These are phyloP conservation scores for Mucor racemosus DNA, from an alignment of 371 early-diverging fungal species.

Conservation along the genomic window DNA sequence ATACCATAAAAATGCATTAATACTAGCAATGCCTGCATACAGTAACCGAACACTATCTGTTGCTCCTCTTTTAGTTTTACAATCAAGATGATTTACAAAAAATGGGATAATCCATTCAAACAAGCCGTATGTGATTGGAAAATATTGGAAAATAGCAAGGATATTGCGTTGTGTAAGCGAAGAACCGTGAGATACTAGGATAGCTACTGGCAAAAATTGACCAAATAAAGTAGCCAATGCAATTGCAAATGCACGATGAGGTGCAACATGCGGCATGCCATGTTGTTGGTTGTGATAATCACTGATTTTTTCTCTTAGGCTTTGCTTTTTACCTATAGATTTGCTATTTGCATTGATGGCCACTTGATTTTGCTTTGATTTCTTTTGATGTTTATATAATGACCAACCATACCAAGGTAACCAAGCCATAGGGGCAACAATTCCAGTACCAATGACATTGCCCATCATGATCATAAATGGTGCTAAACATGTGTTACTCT, in stretches of 20 bases:
- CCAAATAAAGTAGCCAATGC: conserved; percentile 13
- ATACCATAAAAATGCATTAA: conserved; percentile 12
- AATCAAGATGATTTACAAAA: not conserved
- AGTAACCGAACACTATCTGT: conserved; percentile 4
- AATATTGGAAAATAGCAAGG: conserved; percentile 15
- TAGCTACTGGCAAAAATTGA: conserved; percentile 17
- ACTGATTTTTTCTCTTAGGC: not conserved
- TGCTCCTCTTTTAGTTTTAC: not conserved
- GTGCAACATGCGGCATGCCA: not conserved
- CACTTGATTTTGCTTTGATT: not conserved
- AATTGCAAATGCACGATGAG: conserved; percentile 6
- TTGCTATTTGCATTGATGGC: not conserved
- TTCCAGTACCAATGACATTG: conserved; percentile 24
- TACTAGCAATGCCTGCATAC: conserved; percentile 14
- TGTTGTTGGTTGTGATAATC: not conserved
- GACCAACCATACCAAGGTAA: conserved; percentile 19
- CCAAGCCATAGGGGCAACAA: conserved; percentile 21
- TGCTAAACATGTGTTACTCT: not conserved
- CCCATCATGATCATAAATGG: conserved; percentile 20
- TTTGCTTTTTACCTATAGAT: not conserved
- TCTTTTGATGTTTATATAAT: not conserved
- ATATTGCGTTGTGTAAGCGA: conserved; percentile 11
- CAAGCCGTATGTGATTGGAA: conserved; percentile 6
- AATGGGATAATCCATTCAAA: conserved; percentile 9
- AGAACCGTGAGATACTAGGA: conserved; percentile 13